These are phyloP conservation scores for Phyllosticta ampelicida DNA, from an alignment of 2,329 filamentous ascomycete genomes.

Conservation along the genomic window DNA sequence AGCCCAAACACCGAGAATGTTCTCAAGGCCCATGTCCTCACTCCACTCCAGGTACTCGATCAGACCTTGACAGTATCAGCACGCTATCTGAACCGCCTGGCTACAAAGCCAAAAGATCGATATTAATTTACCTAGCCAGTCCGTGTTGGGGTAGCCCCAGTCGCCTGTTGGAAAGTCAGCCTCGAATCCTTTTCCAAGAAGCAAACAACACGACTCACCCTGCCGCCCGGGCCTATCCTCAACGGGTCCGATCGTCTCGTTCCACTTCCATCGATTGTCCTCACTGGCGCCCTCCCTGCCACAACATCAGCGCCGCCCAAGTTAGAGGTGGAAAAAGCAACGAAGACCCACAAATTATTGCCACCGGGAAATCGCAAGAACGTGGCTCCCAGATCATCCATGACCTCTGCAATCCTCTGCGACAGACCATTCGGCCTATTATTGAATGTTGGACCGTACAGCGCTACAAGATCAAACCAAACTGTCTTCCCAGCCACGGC, in stretches of 20 bases:
- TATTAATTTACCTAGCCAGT: slow-evolving; percentile 39
- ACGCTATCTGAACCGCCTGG: not conserved
- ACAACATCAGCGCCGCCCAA: not conserved
- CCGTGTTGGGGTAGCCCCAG: slow-evolving; percentile 52
- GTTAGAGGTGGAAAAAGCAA: not conserved
- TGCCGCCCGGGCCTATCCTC: slow-evolving; percentile 43
- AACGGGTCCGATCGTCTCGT: slow-evolving; percentile 45
- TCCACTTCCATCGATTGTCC: slow-evolving; percentile 37
- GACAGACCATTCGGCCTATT: slow-evolving; percentile 6
- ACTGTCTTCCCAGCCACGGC: slow-evolving; percentile 1
- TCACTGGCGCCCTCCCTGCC: slow-evolving; percentile 28
- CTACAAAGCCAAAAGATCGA: not conserved
- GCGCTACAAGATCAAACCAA: slow-evolving; percentile 8
- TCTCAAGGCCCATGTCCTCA: slow-evolving; percentile 48
- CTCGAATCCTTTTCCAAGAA: slow-evolving; percentile 16
- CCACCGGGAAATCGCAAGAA: slow-evolving; percentile 56
- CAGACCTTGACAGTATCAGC: slow-evolving; percentile 25
- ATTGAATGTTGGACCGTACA: slow-evolving; percentile 12
- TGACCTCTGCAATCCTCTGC: slow-evolving; percentile 3
- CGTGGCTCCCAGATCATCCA: slow-evolving; percentile 13
- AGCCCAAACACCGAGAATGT: slow-evolving; percentile 47
- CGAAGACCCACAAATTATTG: slow-evolving; percentile 37
- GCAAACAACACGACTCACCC: slow-evolving; percentile 38
- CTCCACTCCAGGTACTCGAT: slow-evolving; percentile 53
- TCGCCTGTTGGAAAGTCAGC: slow-evolving; percentile 26